A percentile compares a stretch with the other conserved stretches of the same genome.
Evolutionary conservation across 352 stramenopile genomes (phyloP).

Genomic region (Phytophthora pluvialis): DNA sequence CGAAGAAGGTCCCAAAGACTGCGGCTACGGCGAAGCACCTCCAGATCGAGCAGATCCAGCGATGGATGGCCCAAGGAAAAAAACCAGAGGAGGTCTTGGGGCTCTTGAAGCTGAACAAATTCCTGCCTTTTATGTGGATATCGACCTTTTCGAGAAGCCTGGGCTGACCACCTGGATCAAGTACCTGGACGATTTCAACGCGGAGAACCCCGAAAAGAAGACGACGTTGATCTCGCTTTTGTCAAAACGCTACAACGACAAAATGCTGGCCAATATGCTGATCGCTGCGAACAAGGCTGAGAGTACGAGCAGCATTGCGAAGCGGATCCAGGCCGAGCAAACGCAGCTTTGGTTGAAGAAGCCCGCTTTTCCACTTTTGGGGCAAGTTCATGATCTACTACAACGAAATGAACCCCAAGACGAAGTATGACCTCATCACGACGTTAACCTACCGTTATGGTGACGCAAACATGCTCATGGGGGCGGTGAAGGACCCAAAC

Average conservation of each 20-base stretch:
- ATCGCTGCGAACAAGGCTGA: conserved; percentile 2
- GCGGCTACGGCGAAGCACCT: too few relatives aligned
- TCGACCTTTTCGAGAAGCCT: conserved; percentile 13
- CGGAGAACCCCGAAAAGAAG: conserved; percentile 14
- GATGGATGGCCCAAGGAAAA: conserved; percentile 9
- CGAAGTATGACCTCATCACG: neutral
- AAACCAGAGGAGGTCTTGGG: conserved; percentile 3
- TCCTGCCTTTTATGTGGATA: neutral
- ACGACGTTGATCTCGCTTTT: conserved; percentile 5
- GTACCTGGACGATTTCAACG: conserved; percentile 18
- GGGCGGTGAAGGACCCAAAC: neutral
- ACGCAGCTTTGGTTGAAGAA: conserved; percentile 2
- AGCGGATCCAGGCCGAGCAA: conserved; percentile 9
- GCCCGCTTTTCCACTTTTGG: conserved; percentile 7
- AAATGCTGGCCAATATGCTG: conserved; percentile 17
- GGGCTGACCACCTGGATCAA: conserved; percentile 10
- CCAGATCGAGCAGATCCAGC: conserved; percentile 14
- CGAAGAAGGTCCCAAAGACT: neutral
- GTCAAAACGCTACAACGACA: conserved; percentile 8
- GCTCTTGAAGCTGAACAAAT: conserved; percentile 10
- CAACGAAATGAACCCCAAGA: conserved; percentile 3
- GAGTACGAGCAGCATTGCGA: conserved; percentile 1
- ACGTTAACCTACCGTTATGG: neutral
- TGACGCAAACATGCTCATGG: neutral
- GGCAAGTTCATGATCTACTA: conserved; percentile 6